These are phyloP conservation scores for Saposhnikovia divaricata DNA, from an alignment of 129 eudicot genomes.

Conservation along the genomic window DNA sequence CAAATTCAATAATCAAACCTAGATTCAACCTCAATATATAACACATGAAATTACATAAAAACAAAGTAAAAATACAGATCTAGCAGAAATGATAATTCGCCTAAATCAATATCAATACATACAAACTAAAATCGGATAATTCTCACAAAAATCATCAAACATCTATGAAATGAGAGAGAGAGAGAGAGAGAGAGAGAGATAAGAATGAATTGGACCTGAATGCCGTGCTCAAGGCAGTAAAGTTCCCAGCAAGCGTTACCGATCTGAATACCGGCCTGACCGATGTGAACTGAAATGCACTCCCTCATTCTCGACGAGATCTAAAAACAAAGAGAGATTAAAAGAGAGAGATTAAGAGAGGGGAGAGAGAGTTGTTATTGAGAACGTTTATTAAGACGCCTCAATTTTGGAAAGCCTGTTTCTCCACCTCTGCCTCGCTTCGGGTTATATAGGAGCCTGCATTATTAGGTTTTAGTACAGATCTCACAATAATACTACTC, in stretches of 20 bases:
- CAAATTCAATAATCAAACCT: neutral
- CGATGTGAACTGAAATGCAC: constrained; percentile 45
- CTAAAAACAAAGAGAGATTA: neutral
- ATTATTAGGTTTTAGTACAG: neutral
- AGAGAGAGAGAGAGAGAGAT: too few species aligned
- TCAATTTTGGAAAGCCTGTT: constrained; percentile 8
- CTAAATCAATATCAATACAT: neutral
- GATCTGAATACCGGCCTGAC: constrained; percentile 54
- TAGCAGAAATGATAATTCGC: neutral
- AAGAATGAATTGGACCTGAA: constrained; percentile 34
- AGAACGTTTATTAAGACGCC: constrained; percentile 45
- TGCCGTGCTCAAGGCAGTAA: constrained; percentile 48
- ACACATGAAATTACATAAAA: neutral
- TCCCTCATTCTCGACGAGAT: constrained; percentile 34
- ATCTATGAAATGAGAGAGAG: neutral
- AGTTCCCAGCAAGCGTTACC: constrained; percentile 57
- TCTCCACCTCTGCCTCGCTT: neutral
- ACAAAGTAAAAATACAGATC: neutral
- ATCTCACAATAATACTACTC: neutral
- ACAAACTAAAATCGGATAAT: neutral
- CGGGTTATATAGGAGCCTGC: neutral
- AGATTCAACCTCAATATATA: neutral
- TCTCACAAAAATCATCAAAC: neutral
- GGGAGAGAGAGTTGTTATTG: neutral
- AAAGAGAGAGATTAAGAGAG: neutral